Base-by-base conservation (phyloP, 139 green algal species). In the Chlamydomonas urium region DNA sequence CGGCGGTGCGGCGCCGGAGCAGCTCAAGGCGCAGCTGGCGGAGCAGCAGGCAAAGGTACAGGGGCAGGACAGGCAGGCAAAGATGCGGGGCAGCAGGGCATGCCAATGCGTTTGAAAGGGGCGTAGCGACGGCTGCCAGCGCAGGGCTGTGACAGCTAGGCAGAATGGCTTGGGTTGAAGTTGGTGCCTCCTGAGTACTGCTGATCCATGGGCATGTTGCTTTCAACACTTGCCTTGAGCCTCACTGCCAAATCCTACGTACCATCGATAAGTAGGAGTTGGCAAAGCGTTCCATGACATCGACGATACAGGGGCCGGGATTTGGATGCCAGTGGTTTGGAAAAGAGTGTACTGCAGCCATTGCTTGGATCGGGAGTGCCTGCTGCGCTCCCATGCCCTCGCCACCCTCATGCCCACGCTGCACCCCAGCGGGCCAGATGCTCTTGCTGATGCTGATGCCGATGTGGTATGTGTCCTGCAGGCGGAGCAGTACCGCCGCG, bases 401-500 rank as follows among this genome's bases (percentile, higher is more conserved):
- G 14, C 8, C 42, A 14, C 8, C 42, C 42, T 50, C 42, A 50
- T 24, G 10, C 14, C 42, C 42, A 14, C 42, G 42, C 42, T n/a
- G n/a, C n/a, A n/a, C n/a, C n/a, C n/a, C n/a, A n/a, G n/a, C n/a
- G n/a, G n/a, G n/a, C n/a, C 42, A 10, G 42, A 10, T 53, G 42
- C 42, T 53, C 14, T 17, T 53, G 42, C 42, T 53, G 42, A 10
- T 53, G 42, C 42, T 53, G 42, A 10, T 53, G 42, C 17, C 42
- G 42, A 10, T 53, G 10, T 53, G 42, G 5, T 62, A 5, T 31
- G 10, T 62, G 24, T 62, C 31, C 59, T 26, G 17, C 36, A 71
- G 63, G 38, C 35, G 8, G 36, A 56, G 17, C 23, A 71, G 36
- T 75, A 62, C 68, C 59, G 66, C 37, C 31, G 29, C 23, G 76